Conservation (phyloP, 192 early-diverging fungal genomes). For the Paraglomus brasilianum region DNA sequence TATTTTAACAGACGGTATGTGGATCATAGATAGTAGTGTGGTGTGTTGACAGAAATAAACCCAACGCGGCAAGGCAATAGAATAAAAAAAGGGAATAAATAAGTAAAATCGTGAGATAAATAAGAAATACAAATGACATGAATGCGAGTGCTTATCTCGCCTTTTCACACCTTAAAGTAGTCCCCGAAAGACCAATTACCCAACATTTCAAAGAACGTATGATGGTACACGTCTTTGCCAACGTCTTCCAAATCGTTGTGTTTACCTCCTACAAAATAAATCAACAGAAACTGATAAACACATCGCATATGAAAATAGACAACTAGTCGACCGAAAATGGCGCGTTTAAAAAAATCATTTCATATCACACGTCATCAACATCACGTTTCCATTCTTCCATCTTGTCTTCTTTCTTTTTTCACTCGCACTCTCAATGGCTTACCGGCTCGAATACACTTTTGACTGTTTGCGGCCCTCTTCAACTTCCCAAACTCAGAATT, state of each 20-base stretch:
- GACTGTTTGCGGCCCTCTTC: constrained; percentile 90
- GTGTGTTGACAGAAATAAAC: constrained; percentile 1
- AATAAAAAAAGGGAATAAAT: too few species aligned
- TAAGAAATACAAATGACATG: background rate
- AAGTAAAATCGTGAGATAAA: background rate
- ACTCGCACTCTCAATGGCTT: constrained; percentile 23
- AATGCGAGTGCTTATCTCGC: constrained; percentile 4
- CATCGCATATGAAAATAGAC: constrained; percentile 10
- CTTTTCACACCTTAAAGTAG: constrained; percentile 82
- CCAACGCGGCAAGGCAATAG: background rate
- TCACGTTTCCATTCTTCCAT: background rate
- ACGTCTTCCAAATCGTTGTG: constrained; percentile 99
- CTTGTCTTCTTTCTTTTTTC: background rate
- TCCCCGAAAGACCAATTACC: constrained; percentile 99
- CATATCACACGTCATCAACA: background rate
- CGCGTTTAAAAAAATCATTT: background rate
- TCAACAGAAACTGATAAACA: constrained; percentile 1
- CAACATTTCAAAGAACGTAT: constrained; percentile 99
- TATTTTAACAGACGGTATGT: background rate
- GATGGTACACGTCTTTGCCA: constrained; percentile 97
- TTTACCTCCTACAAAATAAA: constrained; percentile 73
- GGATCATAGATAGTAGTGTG: background rate
- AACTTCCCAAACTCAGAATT: constrained; percentile 88
- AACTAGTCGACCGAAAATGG: constrained; percentile 2
- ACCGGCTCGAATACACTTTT: constrained; percentile 99